Percentiles rank a stretch among this genome's conserved stretches.
Evolutionary conservation across 345 rosid genomes (phyloP).

Genomic region (Turritis glabra): DNA sequence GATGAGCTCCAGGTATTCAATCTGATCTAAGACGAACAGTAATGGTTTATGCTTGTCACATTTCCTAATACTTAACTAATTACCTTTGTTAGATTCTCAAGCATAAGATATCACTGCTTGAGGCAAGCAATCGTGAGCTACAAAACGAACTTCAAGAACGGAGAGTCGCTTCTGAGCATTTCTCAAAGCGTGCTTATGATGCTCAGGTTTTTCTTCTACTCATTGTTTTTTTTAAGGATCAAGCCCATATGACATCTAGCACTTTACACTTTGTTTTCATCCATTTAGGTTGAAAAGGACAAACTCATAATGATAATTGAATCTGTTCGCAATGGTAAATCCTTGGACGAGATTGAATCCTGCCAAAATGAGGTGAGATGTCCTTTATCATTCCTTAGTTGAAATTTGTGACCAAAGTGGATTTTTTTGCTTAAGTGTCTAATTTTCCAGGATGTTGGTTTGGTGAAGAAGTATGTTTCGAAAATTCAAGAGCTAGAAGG

Average conservation of each 20-base stretch:
- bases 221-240: not conserved
- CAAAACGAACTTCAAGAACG: slow-evolving; percentile 76
- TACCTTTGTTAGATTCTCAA: slow-evolving; percentile 65
- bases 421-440: slow-evolving; percentile 14
- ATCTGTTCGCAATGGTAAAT: slow-evolving; percentile 73
- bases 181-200: slow-evolving; percentile 69
- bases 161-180: slow-evolving; percentile 67
- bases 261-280: slow-evolving; percentile 12
- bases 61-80: slow-evolving; percentile 17
- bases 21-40: slow-evolving; percentile 15
- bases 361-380: slow-evolving; percentile 53
- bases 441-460: slow-evolving; percentile 61
- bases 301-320: slow-evolving; percentile 76
- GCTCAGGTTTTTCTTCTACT: slow-evolving; percentile 65
- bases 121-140: slow-evolving; percentile 78
- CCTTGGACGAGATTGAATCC: slow-evolving; percentile 86
- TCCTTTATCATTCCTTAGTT: slow-evolving; percentile 5
- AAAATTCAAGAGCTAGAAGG: slow-evolving; percentile 94
- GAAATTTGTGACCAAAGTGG: not conserved
- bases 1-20: slow-evolving; percentile 85
- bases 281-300: slow-evolving; percentile 81
- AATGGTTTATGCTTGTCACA: slow-evolving; percentile 7
- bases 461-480: slow-evolving; percentile 67
- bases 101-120: slow-evolving; percentile 79
- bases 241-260: slow-evolving; percentile 16